Conservation (phyloP, 768 basidiomycete species). For the Rossbeevera mucosa region DNA sequence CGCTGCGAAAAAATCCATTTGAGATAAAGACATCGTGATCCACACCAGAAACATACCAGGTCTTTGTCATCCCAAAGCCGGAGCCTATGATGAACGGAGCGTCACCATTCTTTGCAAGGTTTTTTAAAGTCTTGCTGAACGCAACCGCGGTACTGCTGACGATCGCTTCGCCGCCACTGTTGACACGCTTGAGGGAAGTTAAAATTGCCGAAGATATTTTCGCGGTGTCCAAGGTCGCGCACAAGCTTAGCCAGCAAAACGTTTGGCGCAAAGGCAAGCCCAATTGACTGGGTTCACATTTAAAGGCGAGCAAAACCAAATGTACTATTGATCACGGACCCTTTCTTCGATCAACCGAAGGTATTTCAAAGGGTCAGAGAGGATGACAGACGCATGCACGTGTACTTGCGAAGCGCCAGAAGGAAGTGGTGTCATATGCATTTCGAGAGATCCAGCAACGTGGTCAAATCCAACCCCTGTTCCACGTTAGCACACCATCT, state of each 20-base stretch:
- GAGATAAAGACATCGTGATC: background rate
- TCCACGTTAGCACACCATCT: background rate
- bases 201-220: slow-evolving; percentile 18
- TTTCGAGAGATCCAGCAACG: slow-evolving; percentile 36
- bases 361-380: slow-evolving; percentile 10
- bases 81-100: slow-evolving; percentile 22
- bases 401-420: slow-evolving; percentile 21
- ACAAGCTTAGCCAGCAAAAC: background rate
- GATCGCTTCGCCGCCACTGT: background rate
- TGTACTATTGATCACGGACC: background rate
- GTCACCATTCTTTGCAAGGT: slow-evolving; percentile 8
- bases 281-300: background rate
- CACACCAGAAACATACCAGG: background rate
- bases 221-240: background rate
- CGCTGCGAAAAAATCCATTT: background rate
- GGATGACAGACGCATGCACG: slow-evolving; percentile 12
- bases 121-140: background rate
- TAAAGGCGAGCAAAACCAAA: background rate
- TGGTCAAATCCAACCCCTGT: slow-evolving; percentile 39
- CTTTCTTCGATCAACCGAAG: background rate
- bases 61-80: slow-evolving; percentile 25
- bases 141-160: background rate
- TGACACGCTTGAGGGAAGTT: slow-evolving; percentile 13
- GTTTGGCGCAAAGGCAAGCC: background rate
- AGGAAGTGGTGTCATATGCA: slow-evolving; percentile 32